phyloP scores from a whole-genome alignment of 2,329 filamentous ascomycete species.

The Pestalotiopsis sp. region DNA sequence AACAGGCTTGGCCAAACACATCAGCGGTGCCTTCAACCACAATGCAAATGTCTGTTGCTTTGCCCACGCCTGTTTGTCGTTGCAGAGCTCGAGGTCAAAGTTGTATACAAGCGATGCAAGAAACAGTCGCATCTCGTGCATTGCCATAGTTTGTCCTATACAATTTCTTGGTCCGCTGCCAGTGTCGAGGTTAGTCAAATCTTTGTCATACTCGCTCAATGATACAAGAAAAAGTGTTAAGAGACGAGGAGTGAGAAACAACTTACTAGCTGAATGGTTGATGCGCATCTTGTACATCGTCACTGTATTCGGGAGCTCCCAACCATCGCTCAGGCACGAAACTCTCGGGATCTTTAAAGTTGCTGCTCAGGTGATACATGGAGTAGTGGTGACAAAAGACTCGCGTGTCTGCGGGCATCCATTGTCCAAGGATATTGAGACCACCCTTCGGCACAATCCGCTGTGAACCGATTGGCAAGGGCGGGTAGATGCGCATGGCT shows the following conservation, averaged over 20 bases:
- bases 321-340: slow-evolving; percentile 23
- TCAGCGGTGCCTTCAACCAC: slow-evolving; percentile 18
- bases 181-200: background rate
- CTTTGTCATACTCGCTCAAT: too few species aligned
- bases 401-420: slow-evolving; percentile 19
- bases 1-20: background rate
- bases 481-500: slow-evolving; percentile 24
- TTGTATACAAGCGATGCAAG: slow-evolving; percentile 15
- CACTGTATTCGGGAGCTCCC: slow-evolving; percentile 14
- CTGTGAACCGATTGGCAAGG: slow-evolving; percentile 21
- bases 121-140: slow-evolving; percentile 19
- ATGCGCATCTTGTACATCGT: slow-evolving; percentile 16
- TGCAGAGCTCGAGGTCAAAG: slow-evolving; percentile 18
- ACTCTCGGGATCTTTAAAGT: slow-evolving; percentile 16
- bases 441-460: slow-evolving; percentile 26
- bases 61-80: slow-evolving; percentile 15
- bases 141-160: slow-evolving; percentile 19
- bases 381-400: slow-evolving; percentile 21
- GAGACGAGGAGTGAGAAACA: background rate
- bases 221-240: background rate
- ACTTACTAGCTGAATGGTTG: slow-evolving; percentile 18
- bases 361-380: slow-evolving; percentile 16
- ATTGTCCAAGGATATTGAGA: slow-evolving; percentile 17
- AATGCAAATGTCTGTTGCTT: slow-evolving; percentile 18
- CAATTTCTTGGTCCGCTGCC: slow-evolving; percentile 20